A percentile compares a stretch with the other conserved stretches of the same genome.
Conservation (phyloP, 257 asterid genomes). For the Apocynum venetum region DNA sequence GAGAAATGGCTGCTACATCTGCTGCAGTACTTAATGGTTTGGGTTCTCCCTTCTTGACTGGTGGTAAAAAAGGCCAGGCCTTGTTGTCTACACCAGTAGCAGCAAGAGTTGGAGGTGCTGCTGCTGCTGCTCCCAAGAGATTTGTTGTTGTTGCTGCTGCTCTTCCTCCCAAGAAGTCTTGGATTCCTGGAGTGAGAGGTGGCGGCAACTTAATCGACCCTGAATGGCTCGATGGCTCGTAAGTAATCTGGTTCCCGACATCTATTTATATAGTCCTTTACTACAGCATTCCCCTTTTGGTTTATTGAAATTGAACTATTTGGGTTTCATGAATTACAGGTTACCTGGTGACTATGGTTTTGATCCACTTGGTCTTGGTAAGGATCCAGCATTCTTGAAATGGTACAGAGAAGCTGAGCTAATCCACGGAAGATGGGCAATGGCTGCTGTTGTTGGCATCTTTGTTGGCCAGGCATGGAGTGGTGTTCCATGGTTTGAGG, state of each 20-base stretch:
- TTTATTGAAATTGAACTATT: not conserved
- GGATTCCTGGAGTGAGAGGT: conserved; percentile 75
- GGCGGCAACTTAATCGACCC: conserved; percentile 79
- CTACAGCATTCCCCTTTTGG: not conserved
- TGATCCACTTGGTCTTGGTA: conserved; percentile 93
- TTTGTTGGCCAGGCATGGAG: conserved; percentile 94
- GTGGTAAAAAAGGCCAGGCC: conserved; percentile 66
- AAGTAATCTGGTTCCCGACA: conserved; percentile 26
- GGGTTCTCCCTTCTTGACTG: conserved; percentile 71
- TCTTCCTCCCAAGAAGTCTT: conserved; percentile 73
- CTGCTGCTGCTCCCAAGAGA: conserved; percentile 44
- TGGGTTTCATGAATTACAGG: conserved; percentile 35
- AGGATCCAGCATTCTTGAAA: conserved; percentile 90
- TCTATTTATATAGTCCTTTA: not conserved
- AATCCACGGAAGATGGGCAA: conserved; percentile 98
- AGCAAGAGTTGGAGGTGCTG: conserved; percentile 32
- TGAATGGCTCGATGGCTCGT: conserved; percentile 99
- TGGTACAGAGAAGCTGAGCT: conserved; percentile 99
- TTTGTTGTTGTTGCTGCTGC: conserved; percentile 61
- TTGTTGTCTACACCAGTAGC: conserved; percentile 43
- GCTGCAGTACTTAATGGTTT: conserved; percentile 78
- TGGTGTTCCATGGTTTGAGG: conserved; percentile 94
- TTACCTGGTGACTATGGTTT: conserved; percentile 94
- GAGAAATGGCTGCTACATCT: conserved; percentile 78
- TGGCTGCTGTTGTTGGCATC: conserved; percentile 89